Evolutionary conservation across 2,329 filamentous ascomycete species (phyloP), one percentile per base, ranked within the genome.

Genomic region (Phialocephala sp.): DNA sequence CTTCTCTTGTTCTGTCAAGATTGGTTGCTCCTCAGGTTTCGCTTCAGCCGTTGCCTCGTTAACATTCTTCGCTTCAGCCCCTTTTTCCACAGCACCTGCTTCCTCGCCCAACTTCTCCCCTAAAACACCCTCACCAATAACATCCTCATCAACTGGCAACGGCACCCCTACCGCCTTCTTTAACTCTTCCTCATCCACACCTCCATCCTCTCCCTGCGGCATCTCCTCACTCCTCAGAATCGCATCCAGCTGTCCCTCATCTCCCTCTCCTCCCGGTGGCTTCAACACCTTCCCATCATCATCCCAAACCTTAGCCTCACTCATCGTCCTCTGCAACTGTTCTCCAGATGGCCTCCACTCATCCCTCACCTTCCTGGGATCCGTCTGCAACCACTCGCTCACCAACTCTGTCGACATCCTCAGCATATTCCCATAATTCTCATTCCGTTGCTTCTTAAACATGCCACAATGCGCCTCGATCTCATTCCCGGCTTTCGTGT

Each of bases 381-480:
- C 69, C 35, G 50, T 59, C 24, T 66, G 57, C 15, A 68, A 58
- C 71, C 71, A 75, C 32, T 70, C 54, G 8, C 61, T 18, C 1
- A 73, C 64, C 22, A 69, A 39, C 50, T 66, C 60, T 5, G 54
- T 43, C 4, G 72, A 64, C 18, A 56, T 35, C 37, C 66, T 52
- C 8, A 71, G 43, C 64, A 75, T 68, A 32, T 64, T 43, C 6
- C 72, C 67, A 47, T 73, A 75, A 22, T 43, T 62, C 18, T 63
- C 52, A 50, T 74, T 74, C 52, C 62, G 70, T 15, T 74, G 69
- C 1, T 62, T 66, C 11, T 63, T 61, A 36, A 75, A 75, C 72
- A 75, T 75, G 56, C 65, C 69, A 56, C 72, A 73, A 62, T 75
- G 73, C 8, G 71, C 71, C 35, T 67, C 67, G 27, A 75, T 68